A percentile compares a stretch with the other conserved stretches of the same genome.
phyloP scores from a whole-genome alignment of 352 stramenopile genomes.

The Phytophthora colocasiae region DNA sequence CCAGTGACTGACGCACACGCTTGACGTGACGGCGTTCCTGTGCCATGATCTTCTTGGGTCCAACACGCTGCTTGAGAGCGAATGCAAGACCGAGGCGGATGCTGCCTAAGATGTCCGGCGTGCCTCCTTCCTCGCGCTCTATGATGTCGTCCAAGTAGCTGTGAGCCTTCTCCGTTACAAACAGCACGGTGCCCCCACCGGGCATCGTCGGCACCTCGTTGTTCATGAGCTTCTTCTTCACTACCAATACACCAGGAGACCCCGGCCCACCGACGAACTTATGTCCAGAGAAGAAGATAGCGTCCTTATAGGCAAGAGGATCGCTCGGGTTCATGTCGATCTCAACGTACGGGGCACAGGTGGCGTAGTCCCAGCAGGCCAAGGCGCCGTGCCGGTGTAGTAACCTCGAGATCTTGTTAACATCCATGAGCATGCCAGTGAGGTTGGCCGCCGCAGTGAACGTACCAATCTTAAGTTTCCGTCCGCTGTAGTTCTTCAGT shows the following conservation, averaged over 20 bases:
- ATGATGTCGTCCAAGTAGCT: constrained; percentile 78
- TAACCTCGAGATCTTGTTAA: constrained; percentile 87
- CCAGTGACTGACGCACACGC: constrained; percentile 51
- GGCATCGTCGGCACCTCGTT: constrained; percentile 68
- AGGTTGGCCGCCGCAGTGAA: constrained; percentile 96
- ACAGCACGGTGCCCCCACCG: constrained; percentile 63
- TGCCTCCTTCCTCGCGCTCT: constrained; percentile 96
- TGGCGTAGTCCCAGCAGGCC: constrained; percentile 97
- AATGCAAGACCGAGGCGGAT: constrained; percentile 94
- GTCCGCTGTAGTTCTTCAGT: constrained; percentile 55
- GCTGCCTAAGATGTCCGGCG: constrained; percentile 94
- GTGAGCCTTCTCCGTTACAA: constrained; percentile 64
- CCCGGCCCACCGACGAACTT: constrained; percentile 96
- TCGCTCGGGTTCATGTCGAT: constrained; percentile 96
- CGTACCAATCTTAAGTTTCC: constrained; percentile 81
- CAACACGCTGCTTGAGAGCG: constrained; percentile 88
- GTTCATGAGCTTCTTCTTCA: constrained; percentile 91
- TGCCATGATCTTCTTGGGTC: constrained; percentile 54
- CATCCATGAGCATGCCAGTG: constrained; percentile 92
- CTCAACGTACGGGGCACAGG: constrained; percentile 91
- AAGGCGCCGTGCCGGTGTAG: constrained; percentile 94
- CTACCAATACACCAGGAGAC: constrained; percentile 94
- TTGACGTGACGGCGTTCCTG: constrained; percentile 53
- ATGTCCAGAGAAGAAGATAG: constrained; percentile 96
- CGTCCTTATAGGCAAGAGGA: constrained; percentile 85